Percentiles rank a stretch among this genome's conserved stretches.
Conservation (phyloP, 2,329 filamentous ascomycete genomes). For the Fusarium scirpi region DNA sequence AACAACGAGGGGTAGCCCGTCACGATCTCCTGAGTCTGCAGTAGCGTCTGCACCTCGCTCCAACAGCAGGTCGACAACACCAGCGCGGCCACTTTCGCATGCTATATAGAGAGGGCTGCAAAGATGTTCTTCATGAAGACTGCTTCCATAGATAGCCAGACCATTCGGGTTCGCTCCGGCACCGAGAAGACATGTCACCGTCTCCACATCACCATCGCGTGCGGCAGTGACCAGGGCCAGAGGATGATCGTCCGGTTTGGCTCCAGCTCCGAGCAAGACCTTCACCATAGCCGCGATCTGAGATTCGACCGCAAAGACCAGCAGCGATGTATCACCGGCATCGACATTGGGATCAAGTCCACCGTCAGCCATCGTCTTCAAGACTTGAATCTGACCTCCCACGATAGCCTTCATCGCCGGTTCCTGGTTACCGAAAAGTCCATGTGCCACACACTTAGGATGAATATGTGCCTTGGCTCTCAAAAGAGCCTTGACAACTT, state of each 20-base stretch:
- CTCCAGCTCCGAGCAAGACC: neutral
- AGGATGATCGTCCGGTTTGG: neutral
- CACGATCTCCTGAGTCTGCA: neutral
- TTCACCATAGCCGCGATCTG: neutral
- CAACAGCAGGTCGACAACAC: neutral
- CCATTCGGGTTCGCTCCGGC: neutral
- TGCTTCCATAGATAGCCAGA: neutral
- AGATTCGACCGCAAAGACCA: neutral
- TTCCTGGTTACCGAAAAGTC: too few relatives aligned
- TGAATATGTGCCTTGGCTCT: too few relatives aligned
- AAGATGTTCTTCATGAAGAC: neutral
- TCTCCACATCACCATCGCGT: neutral
- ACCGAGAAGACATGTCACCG: neutral
- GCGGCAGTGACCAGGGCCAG: neutral
- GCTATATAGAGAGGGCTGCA: neutral
- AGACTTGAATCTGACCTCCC: neutral
- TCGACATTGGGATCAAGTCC: neutral
- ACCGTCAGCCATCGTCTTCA: neutral
- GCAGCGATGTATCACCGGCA: neutral
- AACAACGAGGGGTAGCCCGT: neutral
- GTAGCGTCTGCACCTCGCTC: neutral
- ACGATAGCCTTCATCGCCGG: neutral
- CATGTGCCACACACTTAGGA: too few relatives aligned
- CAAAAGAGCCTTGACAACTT: too few relatives aligned
- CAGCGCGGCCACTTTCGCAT: neutral